A percentile compares a stretch with the other conserved stretches of the same genome.
Evolutionary conservation across 2,329 filamentous ascomycete genomes (phyloP).

Genomic region (Monosporascus sp.): DNA sequence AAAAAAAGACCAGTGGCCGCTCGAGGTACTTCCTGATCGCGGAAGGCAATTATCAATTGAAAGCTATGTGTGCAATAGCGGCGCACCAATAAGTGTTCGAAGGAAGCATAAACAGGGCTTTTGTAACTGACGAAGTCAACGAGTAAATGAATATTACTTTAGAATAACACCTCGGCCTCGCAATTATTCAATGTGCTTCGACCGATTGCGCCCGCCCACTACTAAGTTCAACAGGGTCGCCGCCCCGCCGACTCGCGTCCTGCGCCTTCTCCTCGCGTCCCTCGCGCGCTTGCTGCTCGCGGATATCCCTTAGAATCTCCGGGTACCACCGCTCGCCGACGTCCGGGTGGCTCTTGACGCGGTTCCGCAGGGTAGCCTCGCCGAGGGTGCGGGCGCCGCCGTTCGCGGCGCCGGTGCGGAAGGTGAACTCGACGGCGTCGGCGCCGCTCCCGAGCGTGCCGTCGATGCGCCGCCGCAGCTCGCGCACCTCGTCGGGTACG

Average conservation of each 20-base stretch:
- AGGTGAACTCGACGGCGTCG: conserved; percentile 84
- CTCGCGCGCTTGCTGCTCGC: conserved; percentile 49
- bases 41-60: too few species aligned
- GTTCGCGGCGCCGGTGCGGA: conserved; percentile 64
- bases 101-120: too few species aligned
- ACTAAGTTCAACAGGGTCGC: conserved; percentile 14
- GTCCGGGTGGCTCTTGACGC: conserved; percentile 82
- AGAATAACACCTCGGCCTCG: not conserved
- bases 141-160: too few species aligned
- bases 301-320: conserved; percentile 52
- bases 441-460: conserved; percentile 50
- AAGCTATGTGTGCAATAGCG: too few species aligned
- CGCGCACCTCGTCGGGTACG: conserved; percentile 58
- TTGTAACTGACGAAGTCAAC: too few species aligned
- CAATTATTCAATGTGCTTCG: conserved; percentile 30
- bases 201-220: conserved; percentile 25
- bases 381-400: conserved; percentile 63
- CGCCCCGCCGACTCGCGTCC: conserved; percentile 7
- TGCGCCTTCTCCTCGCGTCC: conserved; percentile 24
- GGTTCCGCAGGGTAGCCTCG: conserved; percentile 78
- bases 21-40: too few species aligned
- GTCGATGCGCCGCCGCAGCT: conserved; percentile 55
- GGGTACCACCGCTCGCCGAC: conserved; percentile 80
- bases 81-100: too few species aligned
- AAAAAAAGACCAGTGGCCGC: too few species aligned